Evolutionary conservation across 768 basidiomycete species (phyloP).

Genomic region (Tulasnella sp.): DNA sequence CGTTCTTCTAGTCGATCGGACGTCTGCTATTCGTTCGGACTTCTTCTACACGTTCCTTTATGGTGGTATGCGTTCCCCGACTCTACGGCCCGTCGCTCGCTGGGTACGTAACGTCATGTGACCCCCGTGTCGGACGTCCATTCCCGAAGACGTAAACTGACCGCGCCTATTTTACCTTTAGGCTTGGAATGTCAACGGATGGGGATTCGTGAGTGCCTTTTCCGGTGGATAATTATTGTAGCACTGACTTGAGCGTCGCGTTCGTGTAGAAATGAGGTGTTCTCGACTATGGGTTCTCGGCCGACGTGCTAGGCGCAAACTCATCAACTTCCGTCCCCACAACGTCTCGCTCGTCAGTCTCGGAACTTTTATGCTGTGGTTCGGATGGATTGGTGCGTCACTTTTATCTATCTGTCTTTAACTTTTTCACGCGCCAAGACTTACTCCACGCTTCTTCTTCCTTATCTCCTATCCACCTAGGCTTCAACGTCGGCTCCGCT

Average conservation of each 20-base stretch:
- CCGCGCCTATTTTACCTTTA: background rate
- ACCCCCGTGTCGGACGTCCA: background rate
- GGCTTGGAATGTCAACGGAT: constrained; percentile 70
- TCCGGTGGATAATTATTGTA: constrained; percentile 16
- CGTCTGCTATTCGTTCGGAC: no score
- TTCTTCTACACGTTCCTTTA: no score
- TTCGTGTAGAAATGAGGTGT: constrained; percentile 46
- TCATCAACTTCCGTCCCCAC: constrained; percentile 77
- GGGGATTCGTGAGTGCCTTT: constrained; percentile 62
- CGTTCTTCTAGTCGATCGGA: no score
- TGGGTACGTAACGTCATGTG: background rate
- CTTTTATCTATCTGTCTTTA: background rate
- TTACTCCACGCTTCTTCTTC: background rate
- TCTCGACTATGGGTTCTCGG: constrained; percentile 87
- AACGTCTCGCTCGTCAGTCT: constrained; percentile 77
- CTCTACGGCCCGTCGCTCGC: background rate
- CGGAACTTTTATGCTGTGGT: constrained; percentile 81
- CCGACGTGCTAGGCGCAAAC: constrained; percentile 60
- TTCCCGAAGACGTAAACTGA: background rate
- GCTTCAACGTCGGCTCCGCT: constrained; percentile 88
- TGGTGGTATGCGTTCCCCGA: no score
- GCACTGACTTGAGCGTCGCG: no score
- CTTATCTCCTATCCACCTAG: constrained; percentile 26
- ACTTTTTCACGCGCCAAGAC: background rate
- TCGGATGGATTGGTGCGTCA: constrained; percentile 50